phyloP scores from a whole-genome alignment of 108 stramenopile genomes.

The Epipyxis sp. region DNA sequence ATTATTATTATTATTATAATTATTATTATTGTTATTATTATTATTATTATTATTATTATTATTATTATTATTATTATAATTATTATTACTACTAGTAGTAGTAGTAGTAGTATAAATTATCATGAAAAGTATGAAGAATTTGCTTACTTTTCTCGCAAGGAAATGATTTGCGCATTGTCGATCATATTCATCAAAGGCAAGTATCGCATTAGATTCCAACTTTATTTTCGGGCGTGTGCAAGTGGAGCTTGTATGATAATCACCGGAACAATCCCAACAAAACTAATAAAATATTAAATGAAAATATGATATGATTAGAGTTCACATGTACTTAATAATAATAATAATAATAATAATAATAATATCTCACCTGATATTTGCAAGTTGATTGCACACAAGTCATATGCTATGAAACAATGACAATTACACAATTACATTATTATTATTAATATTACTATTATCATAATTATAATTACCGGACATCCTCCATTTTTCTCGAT shows the following conservation, averaged over 20 bases:
- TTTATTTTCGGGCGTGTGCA: conserved; percentile 9
- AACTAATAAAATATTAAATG: neutral
- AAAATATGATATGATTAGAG: no score
- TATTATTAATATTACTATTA: neutral
- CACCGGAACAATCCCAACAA: conserved; percentile 17
- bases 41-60: no score
- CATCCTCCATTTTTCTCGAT: conserved; percentile 86
- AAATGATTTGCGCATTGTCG: conserved; percentile 20
- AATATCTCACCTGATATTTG: conserved; percentile 5
- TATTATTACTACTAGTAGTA: no score
- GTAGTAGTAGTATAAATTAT: no score
- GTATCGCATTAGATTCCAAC: neutral
- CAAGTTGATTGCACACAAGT: conserved; percentile 16
- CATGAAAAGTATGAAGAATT: no score
- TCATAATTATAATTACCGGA: conserved; percentile 1
- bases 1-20: no score
- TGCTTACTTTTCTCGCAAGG: conserved; percentile 13
- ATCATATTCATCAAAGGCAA: conserved; percentile 6
- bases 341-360: no score
- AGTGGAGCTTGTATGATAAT: neutral
- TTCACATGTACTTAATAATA: no score
- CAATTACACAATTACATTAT: neutral
- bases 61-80: no score
- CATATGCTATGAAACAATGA: conserved; percentile 4
- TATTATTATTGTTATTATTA: no score